These are phyloP conservation scores for Hanseniaspora lachancei DNA, from an alignment of 805 yeast genomes.

Conservation along the genomic window DNA sequence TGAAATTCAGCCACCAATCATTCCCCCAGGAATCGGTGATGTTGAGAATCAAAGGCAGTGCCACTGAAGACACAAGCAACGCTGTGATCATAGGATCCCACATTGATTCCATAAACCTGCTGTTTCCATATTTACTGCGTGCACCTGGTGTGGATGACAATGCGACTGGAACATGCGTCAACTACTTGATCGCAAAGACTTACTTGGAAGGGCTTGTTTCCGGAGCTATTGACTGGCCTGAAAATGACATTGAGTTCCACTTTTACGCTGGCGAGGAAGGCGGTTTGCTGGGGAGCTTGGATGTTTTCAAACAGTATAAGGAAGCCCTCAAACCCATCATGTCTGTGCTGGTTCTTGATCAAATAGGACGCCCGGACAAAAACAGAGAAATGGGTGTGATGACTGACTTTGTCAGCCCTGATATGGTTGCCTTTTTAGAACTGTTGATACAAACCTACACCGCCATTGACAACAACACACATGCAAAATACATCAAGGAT, in stretches of 20 bases:
- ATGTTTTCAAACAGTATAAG: constrained; percentile 39
- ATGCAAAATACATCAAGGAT: constrained; percentile 59
- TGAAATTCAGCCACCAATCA: constrained; percentile 43
- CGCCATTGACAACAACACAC: constrained; percentile 1
- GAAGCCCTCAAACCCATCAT: constrained; percentile 35
- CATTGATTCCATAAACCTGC: constrained; percentile 67
- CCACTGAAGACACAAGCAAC: constrained; percentile 30
- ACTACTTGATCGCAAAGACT: constrained; percentile 60
- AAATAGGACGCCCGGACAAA: constrained; percentile 68
- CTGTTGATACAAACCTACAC: constrained; percentile 49
- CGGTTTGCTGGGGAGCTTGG: constrained; percentile 76
- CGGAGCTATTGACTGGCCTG: constrained; percentile 28
- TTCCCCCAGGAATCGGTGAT: constrained; percentile 75
- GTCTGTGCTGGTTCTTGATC: constrained; percentile 87
- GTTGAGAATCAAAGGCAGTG: constrained; percentile 45
- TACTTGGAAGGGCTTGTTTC: constrained; percentile 28
- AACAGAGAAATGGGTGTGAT: constrained; percentile 63
- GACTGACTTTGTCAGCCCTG: constrained; percentile 48
- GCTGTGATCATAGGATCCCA: constrained; percentile 76
- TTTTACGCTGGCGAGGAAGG: constrained; percentile 94
- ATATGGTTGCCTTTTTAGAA: constrained; percentile 49
- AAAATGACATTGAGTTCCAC: constrained; percentile 78
- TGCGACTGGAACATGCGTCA: constrained; percentile 75
- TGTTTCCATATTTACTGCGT: constrained; percentile 51
- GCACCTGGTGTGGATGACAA: constrained; percentile 97